Base-by-base conservation (phyloP, 305 asterid species). In the Stenogyne calaminthoides region DNA sequence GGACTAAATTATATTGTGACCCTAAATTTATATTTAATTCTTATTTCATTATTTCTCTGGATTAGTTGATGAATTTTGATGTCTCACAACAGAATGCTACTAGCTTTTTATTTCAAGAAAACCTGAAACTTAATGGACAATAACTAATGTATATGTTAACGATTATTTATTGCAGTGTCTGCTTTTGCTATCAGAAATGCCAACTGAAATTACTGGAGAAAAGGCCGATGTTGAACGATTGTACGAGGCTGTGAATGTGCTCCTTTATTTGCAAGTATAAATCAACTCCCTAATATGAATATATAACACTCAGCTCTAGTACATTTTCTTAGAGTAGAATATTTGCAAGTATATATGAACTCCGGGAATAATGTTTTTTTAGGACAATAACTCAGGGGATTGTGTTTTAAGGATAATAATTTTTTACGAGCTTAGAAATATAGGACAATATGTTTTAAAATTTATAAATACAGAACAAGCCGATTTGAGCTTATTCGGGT, bases 171-270 rank as follows among this genome's bases (percentile, higher is more conserved):
- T 68, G 55, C 85, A 88, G 96, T 88, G 90, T 12, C 73, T 88
- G 54, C 78, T 88, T 15, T 9, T 88, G 63, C 65, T 85, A 15
- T 88, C 92, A 12, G 87, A 89, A 80, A 85, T 89, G 87, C 84
- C 94, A 34, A 59, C 55, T 34, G 87, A 86, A 65, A 74, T 87
- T 39, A 75, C 82, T 1, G 97, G 97, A 46, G 90, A 84, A 61
- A 87, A 81, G 71, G 81, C 82, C 0, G 75, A 81, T 25, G 84
- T 68, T 11, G 84, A 83, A 70, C 81, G 88, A 16, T 70, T 91
- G 39, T 86, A 91, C 14, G 95, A 88, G 4, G 95, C 87, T 7
- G 88, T 91, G 10, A 84, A 88, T 46, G 86, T 87, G 62, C 84
- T 86, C 8, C 87, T 88, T 2, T 88, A 85, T 75, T 63, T 87